A percentile compares a stretch with the other conserved stretches of the same genome.
These are phyloP conservation scores for Podospora fimiseda DNA, from an alignment of 495 filamentous ascomycete genomes.

Conservation along the genomic window DNA sequence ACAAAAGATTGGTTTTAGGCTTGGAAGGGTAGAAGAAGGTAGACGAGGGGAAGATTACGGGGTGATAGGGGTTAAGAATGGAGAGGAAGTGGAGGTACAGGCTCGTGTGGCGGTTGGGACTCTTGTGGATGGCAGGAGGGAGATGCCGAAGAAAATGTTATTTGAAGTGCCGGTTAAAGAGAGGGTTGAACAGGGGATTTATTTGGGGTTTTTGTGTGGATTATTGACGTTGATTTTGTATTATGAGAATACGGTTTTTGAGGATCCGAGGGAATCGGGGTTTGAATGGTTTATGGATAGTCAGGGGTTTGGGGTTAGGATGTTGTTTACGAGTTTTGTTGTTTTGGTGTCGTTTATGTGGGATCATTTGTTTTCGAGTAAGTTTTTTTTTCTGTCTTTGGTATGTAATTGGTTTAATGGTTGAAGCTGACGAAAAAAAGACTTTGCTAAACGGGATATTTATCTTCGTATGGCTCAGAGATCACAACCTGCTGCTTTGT, in stretches of 20 bases:
- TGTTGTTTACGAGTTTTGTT: conserved; percentile 35
- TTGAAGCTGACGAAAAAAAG: no score
- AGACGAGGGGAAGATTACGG: not conserved
- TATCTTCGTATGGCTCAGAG: conserved; percentile 4
- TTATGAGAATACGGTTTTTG: not conserved
- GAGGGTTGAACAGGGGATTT: not conserved
- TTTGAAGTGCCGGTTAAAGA: not conserved
- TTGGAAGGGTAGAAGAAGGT: not conserved
- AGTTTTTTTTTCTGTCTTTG: conserved; percentile 6
- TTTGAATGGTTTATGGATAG: conserved; percentile 41
- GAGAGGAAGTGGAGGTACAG: not conserved
- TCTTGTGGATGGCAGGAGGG: not conserved
- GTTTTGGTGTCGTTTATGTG: conserved; percentile 36
- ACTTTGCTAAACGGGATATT: not conserved
- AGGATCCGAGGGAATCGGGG: not conserved
- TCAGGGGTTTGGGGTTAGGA: conserved; percentile 35
- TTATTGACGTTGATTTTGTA: not conserved
- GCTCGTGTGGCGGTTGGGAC: not conserved
- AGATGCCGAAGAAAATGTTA: not conserved
- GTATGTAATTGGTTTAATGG: no score
- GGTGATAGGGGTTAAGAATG: not conserved
- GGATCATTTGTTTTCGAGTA: conserved; percentile 27
- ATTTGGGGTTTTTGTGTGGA: not conserved
- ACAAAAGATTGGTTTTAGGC: not conserved
- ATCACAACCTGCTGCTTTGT: conserved; percentile 24